Base-by-base conservation (phyloP, 75 land plant genomes). In the Cunninghamia lanceolata region DNA sequence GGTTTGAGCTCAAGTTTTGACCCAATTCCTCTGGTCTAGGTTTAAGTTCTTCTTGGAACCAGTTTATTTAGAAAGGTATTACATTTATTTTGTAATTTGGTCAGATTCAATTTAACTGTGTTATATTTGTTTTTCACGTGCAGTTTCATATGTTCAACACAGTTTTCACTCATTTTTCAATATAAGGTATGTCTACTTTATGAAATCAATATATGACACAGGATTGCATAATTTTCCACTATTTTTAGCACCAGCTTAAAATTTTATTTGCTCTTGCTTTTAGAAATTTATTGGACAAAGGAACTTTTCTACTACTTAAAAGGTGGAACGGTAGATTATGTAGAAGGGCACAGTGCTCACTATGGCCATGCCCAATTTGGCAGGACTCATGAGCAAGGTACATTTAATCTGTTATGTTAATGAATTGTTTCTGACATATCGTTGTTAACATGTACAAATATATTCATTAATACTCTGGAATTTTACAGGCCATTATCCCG, bases 241-340 rank as follows among this genome's bases (percentile, higher is more conserved):
- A 17, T 39, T 32, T 32, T 76, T 76, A 42, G 43, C 39, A 76
- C 79, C 39, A 38, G 40, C 39, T 38, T 76, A 19, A 36, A 76
- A 38, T 50, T 52, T 35, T 52, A n/a, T 50, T 77, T 39, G 46
- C 16, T 16, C 32, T 54, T 59, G n/a, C 16, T 50, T 50, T 50
- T 9, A 50, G 1, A 50, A 50, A 9, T 15, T 85, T 86, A 38
- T 91, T 95, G 99, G 92, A 98, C 99, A 16, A 76, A 98, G 10
- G 98, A 95, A 53, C 91, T 98, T 78, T 98, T 98, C 87, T 98
- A 98, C 84, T 98, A 94, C 82, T 87, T 98, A 91, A 98, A 98
- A 88, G 99, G 99, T 36, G 99, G 99, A 54, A 89, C 86, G 38
- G 95, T 98, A 25, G 98, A 98, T 86, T 98, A 95, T 86, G 99